Evolutionary conservation across 2,329 filamentous ascomycete genomes (phyloP).

Genomic region (Triangularia verruculosa): DNA sequence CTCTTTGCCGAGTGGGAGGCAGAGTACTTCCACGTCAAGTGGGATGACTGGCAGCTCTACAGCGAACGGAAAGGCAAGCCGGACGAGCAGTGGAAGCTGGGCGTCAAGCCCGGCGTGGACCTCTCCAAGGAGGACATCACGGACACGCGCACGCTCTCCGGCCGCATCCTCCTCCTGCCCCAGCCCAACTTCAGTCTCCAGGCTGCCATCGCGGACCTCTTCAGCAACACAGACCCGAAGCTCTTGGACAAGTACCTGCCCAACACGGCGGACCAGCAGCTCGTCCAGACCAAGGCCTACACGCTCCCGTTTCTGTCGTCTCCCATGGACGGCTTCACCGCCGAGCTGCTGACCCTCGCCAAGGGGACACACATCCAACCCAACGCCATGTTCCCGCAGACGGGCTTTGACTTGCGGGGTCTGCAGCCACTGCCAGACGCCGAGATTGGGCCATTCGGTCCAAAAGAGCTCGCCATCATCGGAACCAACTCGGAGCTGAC

Average conservation of each 20-base stretch:
- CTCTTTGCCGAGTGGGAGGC: slow-evolving; percentile 45
- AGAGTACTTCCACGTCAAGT: slow-evolving; percentile 40
- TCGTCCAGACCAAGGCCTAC: slow-evolving; percentile 24
- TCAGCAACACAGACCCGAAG: background rate
- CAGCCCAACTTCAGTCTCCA: slow-evolving; percentile 38
- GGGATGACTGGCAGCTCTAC: slow-evolving; percentile 33
- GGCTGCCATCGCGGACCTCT: background rate
- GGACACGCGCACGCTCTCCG: slow-evolving; percentile 33
- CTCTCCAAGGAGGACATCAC: slow-evolving; percentile 16
- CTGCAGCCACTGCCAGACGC: too few species aligned
- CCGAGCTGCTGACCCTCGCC: slow-evolving; percentile 33
- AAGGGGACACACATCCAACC: slow-evolving; percentile 42
- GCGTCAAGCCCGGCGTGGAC: slow-evolving; percentile 21
- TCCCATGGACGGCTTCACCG: slow-evolving; percentile 33
- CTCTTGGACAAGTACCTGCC: background rate
- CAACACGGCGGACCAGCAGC: slow-evolving; percentile 32
- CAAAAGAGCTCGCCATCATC: background rate
- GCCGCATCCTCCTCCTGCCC: slow-evolving; percentile 39
- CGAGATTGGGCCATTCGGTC: too few species aligned
- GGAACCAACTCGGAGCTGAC: slow-evolving; percentile 31
- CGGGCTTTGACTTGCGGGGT: too few species aligned
- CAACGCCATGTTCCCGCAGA: slow-evolving; percentile 17
- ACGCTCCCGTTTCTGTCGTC: slow-evolving; percentile 10
- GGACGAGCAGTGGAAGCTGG: background rate
- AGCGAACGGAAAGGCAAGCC: background rate